These are phyloP conservation scores for Citrullus mucosospermus DNA, from an alignment of 306 rosid species.

Conservation along the genomic window DNA sequence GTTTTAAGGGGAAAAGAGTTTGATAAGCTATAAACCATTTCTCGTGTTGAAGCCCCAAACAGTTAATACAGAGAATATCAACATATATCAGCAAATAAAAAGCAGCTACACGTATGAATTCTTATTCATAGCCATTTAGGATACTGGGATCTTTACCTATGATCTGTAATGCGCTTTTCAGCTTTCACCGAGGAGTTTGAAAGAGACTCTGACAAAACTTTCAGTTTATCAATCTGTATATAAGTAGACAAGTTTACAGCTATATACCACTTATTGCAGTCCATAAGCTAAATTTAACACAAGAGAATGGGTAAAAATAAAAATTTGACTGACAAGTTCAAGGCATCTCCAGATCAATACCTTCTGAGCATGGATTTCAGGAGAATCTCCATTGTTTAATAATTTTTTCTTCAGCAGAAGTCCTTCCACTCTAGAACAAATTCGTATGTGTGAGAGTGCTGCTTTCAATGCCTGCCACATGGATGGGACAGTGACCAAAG, in stretches of 20 bases:
- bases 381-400: conserved; percentile 62
- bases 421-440: conserved; percentile 81
- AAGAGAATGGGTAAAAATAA: background rate
- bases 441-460: conserved; percentile 71
- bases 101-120: background rate
- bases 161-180: conserved; percentile 86
- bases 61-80: background rate
- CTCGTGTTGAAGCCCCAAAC: background rate
- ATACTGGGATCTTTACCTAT: conserved; percentile 39
- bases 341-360: conserved; percentile 22
- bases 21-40: background rate
- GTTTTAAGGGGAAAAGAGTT: background rate
- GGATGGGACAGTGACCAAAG: background rate
- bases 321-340: background rate
- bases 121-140: background rate
- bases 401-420: conserved; percentile 59
- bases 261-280: background rate
- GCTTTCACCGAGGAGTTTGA: conserved; percentile 80
- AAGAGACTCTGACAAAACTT: conserved; percentile 84
- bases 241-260: conserved; percentile 5
- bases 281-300: background rate
- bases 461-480: conserved; percentile 61
- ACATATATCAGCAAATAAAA: background rate
- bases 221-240: conserved; percentile 87
- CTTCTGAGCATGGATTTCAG: conserved; percentile 84